Evolutionary conservation across 2,329 filamentous ascomycete species (phyloP), one percentile per base, ranked within the genome.

Genomic region (Verticillium tricorpus): DNA sequence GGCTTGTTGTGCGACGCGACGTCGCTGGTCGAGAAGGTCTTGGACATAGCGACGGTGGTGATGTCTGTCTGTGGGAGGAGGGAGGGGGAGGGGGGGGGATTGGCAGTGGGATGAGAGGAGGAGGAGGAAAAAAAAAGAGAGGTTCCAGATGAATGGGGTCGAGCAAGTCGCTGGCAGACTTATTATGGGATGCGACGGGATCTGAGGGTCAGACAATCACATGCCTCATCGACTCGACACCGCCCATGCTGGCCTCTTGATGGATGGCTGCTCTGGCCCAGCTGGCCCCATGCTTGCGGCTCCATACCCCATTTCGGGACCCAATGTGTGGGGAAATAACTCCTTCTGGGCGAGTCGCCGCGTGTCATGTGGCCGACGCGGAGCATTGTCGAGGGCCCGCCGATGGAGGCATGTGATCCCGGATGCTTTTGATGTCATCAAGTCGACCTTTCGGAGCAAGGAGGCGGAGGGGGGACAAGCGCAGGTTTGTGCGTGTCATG

Each of bases 1-100:
- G 89, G 77, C 80, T 94, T 97, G 83, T 92, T 97, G 78, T 98
- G 93, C 78, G 90, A 87, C 73, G 93, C 89, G 66, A 99, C 94
- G 74, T 97, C 93, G 80, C 85, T 85, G 67, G 88, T 83, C 60
- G 89, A 90, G 76, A 97, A 97, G 34, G 86, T 89, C 79, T 95
- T 91, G 58, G 93, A 90, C 95, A 99, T 99, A 70, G 62, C 84
- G 67, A 61, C 28, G 62, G 34, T 52, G 39, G 25, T 60, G 37
- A 31, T 40, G 15, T 60, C 34, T 56, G 40, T 22, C 58, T 35
- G 58, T 37, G 34, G 4, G 37, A 59, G 57, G 57, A 56, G 57
- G 50, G 58, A 50, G 22, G 40, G 50, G 14, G 45, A 60, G 25
- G 62, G 56, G 57, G 56, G 62, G 22, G 59, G 52, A 28, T 50